Percentiles rank a stretch among this genome's conserved stretches.
These are phyloP conservation scores for Euphorbia schlechtendalii DNA, from an alignment of 441 rosid species.

Conservation along the genomic window DNA sequence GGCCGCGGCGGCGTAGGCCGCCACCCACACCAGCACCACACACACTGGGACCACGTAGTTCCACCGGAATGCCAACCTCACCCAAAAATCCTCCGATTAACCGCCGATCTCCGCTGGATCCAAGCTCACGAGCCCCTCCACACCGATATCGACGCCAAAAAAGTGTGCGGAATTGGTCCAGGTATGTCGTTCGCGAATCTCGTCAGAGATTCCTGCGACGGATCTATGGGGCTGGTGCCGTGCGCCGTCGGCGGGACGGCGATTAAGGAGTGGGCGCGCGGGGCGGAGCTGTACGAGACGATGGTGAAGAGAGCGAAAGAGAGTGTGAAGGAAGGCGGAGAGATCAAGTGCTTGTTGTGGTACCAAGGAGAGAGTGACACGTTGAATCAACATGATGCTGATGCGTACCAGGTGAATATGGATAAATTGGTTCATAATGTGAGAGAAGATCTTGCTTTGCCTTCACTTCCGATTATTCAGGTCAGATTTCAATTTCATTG, in stretches of 20 bases:
- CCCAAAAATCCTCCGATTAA: conserved; percentile 50
- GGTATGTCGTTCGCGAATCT: conserved; percentile 76
- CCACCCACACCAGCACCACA: conserved; percentile 27
- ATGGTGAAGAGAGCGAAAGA: conserved; percentile 71
- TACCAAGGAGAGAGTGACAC: conserved; percentile 95
- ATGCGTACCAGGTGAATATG: conserved; percentile 51
- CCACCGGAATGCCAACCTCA: conserved; percentile 53
- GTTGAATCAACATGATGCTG: conserved; percentile 40
- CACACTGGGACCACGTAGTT: conserved; percentile 49
- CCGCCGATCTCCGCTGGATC: conserved; percentile 53
- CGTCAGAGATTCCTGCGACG: conserved; percentile 24
- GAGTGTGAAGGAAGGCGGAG: conserved; percentile 51
- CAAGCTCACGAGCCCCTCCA: conserved; percentile 67
- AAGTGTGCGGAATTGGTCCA: conserved; percentile 71
- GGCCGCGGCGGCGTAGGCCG: conserved; percentile 73
- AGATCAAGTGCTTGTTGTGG: conserved; percentile 73
- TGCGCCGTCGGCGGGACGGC: conserved; percentile 92
- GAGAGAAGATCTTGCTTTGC: conserved; percentile 60
- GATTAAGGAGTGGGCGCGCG: conserved; percentile 76
- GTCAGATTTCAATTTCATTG: conserved; percentile 19
- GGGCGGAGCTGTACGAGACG: conserved; percentile 49
- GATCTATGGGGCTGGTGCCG: conserved; percentile 53
- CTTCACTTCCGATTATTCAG: conserved; percentile 76
- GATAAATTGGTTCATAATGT: conserved; percentile 46
- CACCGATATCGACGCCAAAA: conserved; percentile 52